A percentile compares a stretch with the other conserved stretches of the same genome.
Evolutionary conservation across 2,329 filamentous ascomycete genomes (phyloP).

Genomic region (Claviceps pusilla): DNA sequence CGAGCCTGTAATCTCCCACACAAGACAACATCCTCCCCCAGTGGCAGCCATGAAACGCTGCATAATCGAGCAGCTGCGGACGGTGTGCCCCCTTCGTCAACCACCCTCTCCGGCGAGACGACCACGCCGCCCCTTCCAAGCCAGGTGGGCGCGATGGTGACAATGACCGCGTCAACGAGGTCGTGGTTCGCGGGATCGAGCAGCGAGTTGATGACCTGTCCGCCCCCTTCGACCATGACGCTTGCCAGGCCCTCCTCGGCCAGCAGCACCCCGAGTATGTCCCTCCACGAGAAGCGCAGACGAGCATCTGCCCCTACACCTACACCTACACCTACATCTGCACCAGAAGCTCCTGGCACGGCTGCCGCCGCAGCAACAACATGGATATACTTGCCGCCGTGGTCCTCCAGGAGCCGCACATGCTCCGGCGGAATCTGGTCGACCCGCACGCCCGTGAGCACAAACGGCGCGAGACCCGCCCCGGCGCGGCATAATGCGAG

Average conservation of each 20-base stretch:
- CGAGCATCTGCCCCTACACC: slow-evolving; percentile 19
- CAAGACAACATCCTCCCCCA: slow-evolving; percentile 72
- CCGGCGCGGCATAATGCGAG: slow-evolving; percentile 48
- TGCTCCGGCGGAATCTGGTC: slow-evolving; percentile 30
- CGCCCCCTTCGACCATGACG: slow-evolving; percentile 88
- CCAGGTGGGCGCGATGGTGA: slow-evolving; percentile 83
- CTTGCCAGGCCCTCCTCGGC: slow-evolving; percentile 53
- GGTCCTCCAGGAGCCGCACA: slow-evolving; percentile 25
- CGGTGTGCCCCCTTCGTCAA: slow-evolving; percentile 33
- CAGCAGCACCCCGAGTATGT: slow-evolving; percentile 44
- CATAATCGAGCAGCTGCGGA: slow-evolving; percentile 49
- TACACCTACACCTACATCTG: slow-evolving; percentile 19
- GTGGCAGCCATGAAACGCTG: slow-evolving; percentile 57
- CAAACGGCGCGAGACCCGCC: slow-evolving; percentile 56
- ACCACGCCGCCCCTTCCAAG: slow-evolving; percentile 71
- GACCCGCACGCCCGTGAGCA: slow-evolving; percentile 39
- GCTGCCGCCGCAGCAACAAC: slow-evolving; percentile 12
- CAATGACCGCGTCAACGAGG: slow-evolving; percentile 64
- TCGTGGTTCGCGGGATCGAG: slow-evolving; percentile 44
- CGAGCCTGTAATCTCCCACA: slow-evolving; percentile 44
- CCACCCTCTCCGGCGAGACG: slow-evolving; percentile 52
- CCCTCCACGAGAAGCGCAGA: slow-evolving; percentile 45
- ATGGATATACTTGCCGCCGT: slow-evolving; percentile 38
- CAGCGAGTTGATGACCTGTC: slow-evolving; percentile 64
- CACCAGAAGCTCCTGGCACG: slow-evolving; percentile 7